Evolutionary conservation across 768 basidiomycete genomes (phyloP).

Genomic region (Tremella fuciformis): DNA sequence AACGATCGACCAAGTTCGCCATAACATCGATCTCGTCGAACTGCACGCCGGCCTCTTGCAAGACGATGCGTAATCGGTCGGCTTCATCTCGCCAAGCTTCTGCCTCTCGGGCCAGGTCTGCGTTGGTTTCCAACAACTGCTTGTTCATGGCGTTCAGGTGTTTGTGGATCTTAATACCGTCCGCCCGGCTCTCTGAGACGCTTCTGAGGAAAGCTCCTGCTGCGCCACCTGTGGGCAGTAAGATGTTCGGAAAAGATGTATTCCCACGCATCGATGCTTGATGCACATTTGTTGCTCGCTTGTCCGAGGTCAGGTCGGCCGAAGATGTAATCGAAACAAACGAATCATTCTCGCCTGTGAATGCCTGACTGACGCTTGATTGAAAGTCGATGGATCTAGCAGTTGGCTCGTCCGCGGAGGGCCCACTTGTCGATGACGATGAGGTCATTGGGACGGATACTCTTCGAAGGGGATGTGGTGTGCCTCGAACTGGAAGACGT

Average conservation of each 20-base stretch:
- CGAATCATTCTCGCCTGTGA: constrained; percentile 31
- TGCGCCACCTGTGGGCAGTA: constrained; percentile 28
- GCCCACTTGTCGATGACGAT: constrained; percentile 15
- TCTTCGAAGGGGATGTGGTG: constrained; percentile 51
- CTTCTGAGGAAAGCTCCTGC: constrained; percentile 30
- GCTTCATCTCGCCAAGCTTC: constrained; percentile 42
- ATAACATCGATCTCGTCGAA: constrained; percentile 34
- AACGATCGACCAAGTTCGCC: constrained; percentile 16
- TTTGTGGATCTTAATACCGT: constrained; percentile 48
- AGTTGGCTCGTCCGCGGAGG: too few species aligned
- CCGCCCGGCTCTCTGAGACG: constrained; percentile 33
- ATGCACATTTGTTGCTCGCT: constrained; percentile 27
- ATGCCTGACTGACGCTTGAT: constrained; percentile 15
- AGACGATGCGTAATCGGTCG: constrained; percentile 22
- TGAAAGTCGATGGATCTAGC: not conserved
- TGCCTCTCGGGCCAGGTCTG: constrained; percentile 39
- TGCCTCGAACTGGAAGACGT: constrained; percentile 25
- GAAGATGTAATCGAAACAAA: constrained; percentile 49
- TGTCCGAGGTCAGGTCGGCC: constrained; percentile 47
- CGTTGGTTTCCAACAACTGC: constrained; percentile 43
- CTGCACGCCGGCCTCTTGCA: constrained; percentile 34
- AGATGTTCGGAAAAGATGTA: constrained; percentile 44
- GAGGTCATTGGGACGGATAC: constrained; percentile 27
- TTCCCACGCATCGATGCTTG: constrained; percentile 32
- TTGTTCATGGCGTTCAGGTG: constrained; percentile 50